Base-by-base conservation (phyloP, 495 filamentous ascomycete species). In the Neurospora sp. region DNA sequence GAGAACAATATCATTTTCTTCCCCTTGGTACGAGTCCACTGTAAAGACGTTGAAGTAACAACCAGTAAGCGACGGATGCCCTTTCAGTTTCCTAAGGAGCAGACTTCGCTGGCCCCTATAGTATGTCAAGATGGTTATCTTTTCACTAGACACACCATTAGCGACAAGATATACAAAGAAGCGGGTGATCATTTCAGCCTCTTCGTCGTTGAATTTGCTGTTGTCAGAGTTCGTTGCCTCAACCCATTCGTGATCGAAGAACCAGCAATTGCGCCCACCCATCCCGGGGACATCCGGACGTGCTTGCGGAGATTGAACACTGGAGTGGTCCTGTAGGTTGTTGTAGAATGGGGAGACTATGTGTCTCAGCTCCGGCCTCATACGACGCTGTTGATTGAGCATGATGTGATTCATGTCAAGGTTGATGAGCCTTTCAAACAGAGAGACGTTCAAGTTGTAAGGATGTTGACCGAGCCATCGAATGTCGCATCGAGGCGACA, bases 1-100 rank as follows among this genome's bases (percentile, higher is more conserved):
- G 5, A 98, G 76, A 20, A 98, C 83, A 42, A 98, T 84, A 23
- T 93, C 93, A 76, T 98, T 98, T 76, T 98, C 94, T 78, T 98
- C 94, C 38, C 95, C 95, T 78, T 98, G 96, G 79, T 95, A 98
- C 0, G 92, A 94, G 77, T 98, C 96, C 0, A 98, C 93, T 0
- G 96, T 98, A 46, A 85, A 86, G 1, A 98, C 89, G 35, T 92
- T 94, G 76, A 92, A 86, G 41, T 80, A 78, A 0, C 76, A 71
- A 8, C 81, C 82, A 72, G 81, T 78, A 1, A 93, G 82, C 69
- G 87, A 85, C 1, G 79, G 74, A 66, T 90, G 84, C 23, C 74
- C 80, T 59, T 81, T 87, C 66, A 94, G 78, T 3, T 82, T 77
- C 40, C 79, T 84, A 0, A 90, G 74, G 10, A 97, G 82, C 5